Base-by-base conservation (phyloP, 2,329 filamentous ascomycete genomes). In the Trichoderma koningiopsis region DNA sequence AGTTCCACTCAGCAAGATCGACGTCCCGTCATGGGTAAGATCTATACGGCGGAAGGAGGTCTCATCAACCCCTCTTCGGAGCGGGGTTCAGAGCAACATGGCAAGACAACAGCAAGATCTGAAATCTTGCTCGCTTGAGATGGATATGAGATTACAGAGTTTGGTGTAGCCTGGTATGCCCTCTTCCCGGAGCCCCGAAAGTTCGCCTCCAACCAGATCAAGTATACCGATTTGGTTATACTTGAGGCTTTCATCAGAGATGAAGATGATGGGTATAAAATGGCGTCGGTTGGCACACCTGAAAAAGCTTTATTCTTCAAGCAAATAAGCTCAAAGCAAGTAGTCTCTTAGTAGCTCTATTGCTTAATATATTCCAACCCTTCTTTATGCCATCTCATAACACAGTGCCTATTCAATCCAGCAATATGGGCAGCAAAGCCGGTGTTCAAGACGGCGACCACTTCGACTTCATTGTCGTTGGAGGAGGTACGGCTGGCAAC, bases 401-500 rank as follows among this genome's bases (percentile, higher is more conserved):
- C 14, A 56, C 27, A 2, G 53, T 56, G 53, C 53, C 53, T 56
- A 31, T 56, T 10, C 53, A 33, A 31, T 33, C 14, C 16, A 19
- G 14, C 29, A 33, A 33, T 10, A 56, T 56, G 53, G 53, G 14
- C 16, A 31, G 14, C 53, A 33, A 33, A n/a, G 31, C 31, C 7
- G 53, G 6, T 1, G 29, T 56, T n/a, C 29, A 5, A 33, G 53
- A 56, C 22, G 71, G 71, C 22, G 52, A 68, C 53, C 64, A 67
- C 53, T 77, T 76, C 29, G 77, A 79, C 72, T 79, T 77, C 57
- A 74, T 79, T 49, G 73, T 79, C 62, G 74, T 78, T 11, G 77
- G 77, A 22, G 77, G 79, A 19, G 79, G 79, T 6, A 79, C 78
- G 1, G 78, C 78, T 5, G 78, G 79, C 33, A 77, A 79, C 49